Conservation (phyloP, 768 basidiomycete species). For the Phlebiopsis gigantea region DNA sequence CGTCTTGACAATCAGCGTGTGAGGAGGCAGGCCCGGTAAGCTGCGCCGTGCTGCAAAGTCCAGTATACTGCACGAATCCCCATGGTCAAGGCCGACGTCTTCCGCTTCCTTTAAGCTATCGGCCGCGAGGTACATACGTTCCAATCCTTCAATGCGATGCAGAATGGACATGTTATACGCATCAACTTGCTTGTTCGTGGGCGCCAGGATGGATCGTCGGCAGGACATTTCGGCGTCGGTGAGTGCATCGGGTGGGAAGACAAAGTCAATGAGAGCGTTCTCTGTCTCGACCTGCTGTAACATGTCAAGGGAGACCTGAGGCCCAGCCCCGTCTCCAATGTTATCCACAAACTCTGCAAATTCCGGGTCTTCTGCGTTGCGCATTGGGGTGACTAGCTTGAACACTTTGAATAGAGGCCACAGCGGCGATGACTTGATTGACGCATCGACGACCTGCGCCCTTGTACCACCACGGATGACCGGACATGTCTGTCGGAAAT, state of each 20-base stretch:
- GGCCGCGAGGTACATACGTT: conserved; percentile 19
- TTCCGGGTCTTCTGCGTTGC: conserved; percentile 30
- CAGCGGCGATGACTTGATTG: conserved; percentile 30
- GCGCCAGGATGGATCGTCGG: conserved; percentile 31
- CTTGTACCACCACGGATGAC: conserved; percentile 28
- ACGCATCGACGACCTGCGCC: conserved; percentile 28
- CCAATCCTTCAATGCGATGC: conserved; percentile 19
- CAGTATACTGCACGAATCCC: not conserved
- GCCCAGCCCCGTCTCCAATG: conserved; percentile 31
- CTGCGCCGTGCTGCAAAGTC: conserved; percentile 13
- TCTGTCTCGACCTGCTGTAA: conserved; percentile 5
- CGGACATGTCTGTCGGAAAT: conserved; percentile 38
- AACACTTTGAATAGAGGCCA: conserved; percentile 28
- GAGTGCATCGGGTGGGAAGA: conserved; percentile 25
- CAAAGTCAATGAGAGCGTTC: conserved; percentile 22
- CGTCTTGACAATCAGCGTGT: conserved; percentile 27
- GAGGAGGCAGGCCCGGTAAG: conserved; percentile 21
- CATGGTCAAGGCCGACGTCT: not conserved
- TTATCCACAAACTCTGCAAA: conserved; percentile 33
- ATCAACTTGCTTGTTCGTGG: conserved; percentile 32
- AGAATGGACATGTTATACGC: conserved; percentile 30
- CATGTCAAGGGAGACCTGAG: conserved; percentile 23
- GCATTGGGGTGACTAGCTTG: conserved; percentile 28
- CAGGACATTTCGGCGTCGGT: conserved; percentile 23
- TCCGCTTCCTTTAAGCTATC: not conserved